Conservation (phyloP, 805 yeast species). For the Saccharomyces kudriavzevii region DNA sequence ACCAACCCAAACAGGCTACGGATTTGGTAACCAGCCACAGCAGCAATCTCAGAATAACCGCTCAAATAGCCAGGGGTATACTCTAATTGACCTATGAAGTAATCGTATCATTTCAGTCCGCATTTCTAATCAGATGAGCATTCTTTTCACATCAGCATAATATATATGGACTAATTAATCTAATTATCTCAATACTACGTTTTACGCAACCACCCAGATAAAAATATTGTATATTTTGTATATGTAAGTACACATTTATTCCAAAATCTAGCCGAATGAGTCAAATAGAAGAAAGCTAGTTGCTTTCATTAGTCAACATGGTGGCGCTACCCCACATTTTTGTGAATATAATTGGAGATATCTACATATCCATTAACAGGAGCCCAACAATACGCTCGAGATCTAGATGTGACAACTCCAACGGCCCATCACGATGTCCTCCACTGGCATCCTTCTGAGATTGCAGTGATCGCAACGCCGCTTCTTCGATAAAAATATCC, state of each 20-base stretch:
- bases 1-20: slow-evolving; percentile 87
- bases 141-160: slow-evolving; percentile 4
- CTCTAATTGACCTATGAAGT: slow-evolving; percentile 9
- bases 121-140: slow-evolving; percentile 5
- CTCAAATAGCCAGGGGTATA: slow-evolving; percentile 23
- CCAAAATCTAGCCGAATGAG: background rate
- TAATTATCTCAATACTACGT: background rate
- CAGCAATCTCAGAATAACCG: slow-evolving; percentile 8
- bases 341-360: background rate
- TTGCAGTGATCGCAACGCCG: slow-evolving; percentile 24
- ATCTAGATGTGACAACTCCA: slow-evolving; percentile 20
- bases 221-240: slow-evolving; percentile 1
- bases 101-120: slow-evolving; percentile 22
- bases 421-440: slow-evolving; percentile 1
- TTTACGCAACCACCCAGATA: background rate
- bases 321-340: background rate
- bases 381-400: slow-evolving; percentile 27
- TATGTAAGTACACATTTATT: background rate
- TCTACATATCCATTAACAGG: slow-evolving; percentile 26
- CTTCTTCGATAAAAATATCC: slow-evolving; percentile 25
- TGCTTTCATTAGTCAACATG: background rate
- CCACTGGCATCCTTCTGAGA: slow-evolving; percentile 5
- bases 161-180: background rate
- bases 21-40: slow-evolving; percentile 72
- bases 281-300: background rate